Evolutionary conservation across 164 flowering plant genomes (phyloP).

Genomic region (Dillenia suffruticosa): DNA sequence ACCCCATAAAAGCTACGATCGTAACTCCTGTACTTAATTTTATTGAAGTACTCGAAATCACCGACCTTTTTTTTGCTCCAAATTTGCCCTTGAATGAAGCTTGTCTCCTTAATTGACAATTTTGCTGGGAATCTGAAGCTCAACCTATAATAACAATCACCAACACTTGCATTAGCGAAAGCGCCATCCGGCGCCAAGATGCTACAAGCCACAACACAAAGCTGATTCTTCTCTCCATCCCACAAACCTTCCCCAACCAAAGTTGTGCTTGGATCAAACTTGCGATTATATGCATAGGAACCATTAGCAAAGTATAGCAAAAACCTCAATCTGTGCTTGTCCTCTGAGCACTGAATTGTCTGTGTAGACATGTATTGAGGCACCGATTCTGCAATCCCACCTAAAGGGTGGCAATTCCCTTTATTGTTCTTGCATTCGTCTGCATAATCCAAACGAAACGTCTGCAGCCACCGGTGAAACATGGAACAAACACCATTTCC

Average conservation of each 20-base stretch:
- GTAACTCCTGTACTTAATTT: slow-evolving; percentile 19
- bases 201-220: slow-evolving; percentile 42
- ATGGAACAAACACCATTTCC: slow-evolving; percentile 18
- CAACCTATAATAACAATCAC: slow-evolving; percentile 54
- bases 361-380: slow-evolving; percentile 30
- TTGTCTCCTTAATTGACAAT: slow-evolving; percentile 35
- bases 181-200: slow-evolving; percentile 22
- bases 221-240: slow-evolving; percentile 37
- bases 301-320: slow-evolving; percentile 21
- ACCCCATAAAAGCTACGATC: background rate
- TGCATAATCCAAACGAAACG: slow-evolving; percentile 31
- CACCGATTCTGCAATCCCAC: slow-evolving; percentile 16
- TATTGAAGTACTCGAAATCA: slow-evolving; percentile 42
- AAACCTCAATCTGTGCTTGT: slow-evolving; percentile 18
- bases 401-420: slow-evolving; percentile 33
- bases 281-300: slow-evolving; percentile 8
- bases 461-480: background rate
- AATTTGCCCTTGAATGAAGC: slow-evolving; percentile 35
- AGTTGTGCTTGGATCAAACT: slow-evolving; percentile 29
- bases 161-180: slow-evolving; percentile 30
- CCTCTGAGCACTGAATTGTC: slow-evolving; percentile 26
- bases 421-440: slow-evolving; percentile 19
- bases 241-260: slow-evolving; percentile 60
- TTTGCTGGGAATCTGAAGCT: slow-evolving; percentile 35
- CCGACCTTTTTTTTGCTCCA: slow-evolving; percentile 43